A percentile compares a stretch with the other conserved stretches of the same genome.
These are phyloP conservation scores for Parathielavia appendiculata DNA, from an alignment of 495 filamentous ascomycete genomes.

Conservation along the genomic window DNA sequence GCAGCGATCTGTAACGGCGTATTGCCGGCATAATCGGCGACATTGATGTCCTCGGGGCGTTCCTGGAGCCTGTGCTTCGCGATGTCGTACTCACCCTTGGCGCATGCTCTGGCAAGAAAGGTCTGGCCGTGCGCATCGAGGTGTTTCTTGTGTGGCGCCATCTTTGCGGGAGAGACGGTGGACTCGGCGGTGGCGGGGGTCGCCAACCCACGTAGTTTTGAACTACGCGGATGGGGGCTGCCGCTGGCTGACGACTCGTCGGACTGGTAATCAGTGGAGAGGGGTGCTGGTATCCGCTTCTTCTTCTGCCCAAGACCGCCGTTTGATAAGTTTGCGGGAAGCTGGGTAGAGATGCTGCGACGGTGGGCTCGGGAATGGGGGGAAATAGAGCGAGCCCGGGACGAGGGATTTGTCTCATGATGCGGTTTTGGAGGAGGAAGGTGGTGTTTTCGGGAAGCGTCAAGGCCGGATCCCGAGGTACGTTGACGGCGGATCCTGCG, in stretches of 20 bases:
- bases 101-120: constrained; percentile 74
- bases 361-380: constrained; percentile 55
- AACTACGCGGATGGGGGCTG: constrained; percentile 63
- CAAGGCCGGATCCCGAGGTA: constrained; percentile 40
- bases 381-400: constrained; percentile 58
- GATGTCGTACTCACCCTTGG: constrained; percentile 65
- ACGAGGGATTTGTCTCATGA: constrained; percentile 32
- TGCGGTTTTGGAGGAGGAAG: constrained; percentile 32
- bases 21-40: constrained; percentile 88
- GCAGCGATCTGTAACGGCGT: constrained; percentile 89
- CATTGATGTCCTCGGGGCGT: constrained; percentile 78
- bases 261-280: constrained; percentile 61
- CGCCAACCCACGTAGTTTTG: constrained; percentile 59
- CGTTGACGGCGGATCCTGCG: constrained; percentile 47
- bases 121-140: constrained; percentile 83
- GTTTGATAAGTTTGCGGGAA: constrained; percentile 45
- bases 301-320: constrained; percentile 50
- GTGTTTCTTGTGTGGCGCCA: constrained; percentile 69
- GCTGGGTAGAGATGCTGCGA: constrained; percentile 61
- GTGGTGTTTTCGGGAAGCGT: constrained; percentile 32
- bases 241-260: constrained; percentile 69
- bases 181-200: constrained; percentile 52
- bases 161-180: constrained; percentile 60
- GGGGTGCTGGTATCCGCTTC: constrained; percentile 51
- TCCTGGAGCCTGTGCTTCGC: constrained; percentile 65